phyloP scores from a whole-genome alignment of 2,329 filamentous ascomycete species.

The Monosporascus sp. region DNA sequence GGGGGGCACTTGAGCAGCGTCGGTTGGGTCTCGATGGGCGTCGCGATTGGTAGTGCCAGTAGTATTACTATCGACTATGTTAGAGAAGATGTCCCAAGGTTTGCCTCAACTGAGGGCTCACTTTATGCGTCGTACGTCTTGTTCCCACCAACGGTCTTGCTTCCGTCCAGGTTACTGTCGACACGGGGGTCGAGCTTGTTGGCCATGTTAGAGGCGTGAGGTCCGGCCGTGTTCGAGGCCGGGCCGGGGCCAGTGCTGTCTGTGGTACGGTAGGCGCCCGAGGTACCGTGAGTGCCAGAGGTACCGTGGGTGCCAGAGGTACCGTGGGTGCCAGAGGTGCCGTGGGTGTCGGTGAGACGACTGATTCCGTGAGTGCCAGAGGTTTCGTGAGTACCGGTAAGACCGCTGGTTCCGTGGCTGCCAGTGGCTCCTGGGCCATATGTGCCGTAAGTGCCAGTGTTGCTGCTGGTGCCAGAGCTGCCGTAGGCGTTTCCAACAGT shows the following conservation, averaged over 20 bases:
- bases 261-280: conserved; percentile 24
- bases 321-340: conserved; percentile 24
- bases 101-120: not conserved
- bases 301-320: conserved; percentile 12
- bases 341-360: conserved; percentile 8
- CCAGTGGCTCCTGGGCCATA: conserved; percentile 21
- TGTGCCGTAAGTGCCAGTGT: conserved; percentile 7
- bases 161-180: conserved; percentile 51
- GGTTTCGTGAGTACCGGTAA: conserved; percentile 11
- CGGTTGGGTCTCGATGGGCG: conserved; percentile 41
- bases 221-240: conserved; percentile 42
- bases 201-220: conserved; percentile 46
- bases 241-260: conserved; percentile 23
- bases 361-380: conserved; percentile 2
- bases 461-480: conserved; percentile 20
- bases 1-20: conserved; percentile 54
- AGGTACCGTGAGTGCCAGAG: conserved; percentile 31
- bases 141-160: conserved; percentile 49
- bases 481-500: conserved; percentile 28
- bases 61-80: conserved; percentile 2
- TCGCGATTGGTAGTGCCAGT: conserved; percentile 7
- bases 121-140: conserved; percentile 42
- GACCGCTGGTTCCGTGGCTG: conserved; percentile 19
- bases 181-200: conserved; percentile 55
- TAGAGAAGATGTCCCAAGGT: not conserved